Conservation (phyloP, 768 basidiomycete genomes). For the Tylopilus balloui region DNA sequence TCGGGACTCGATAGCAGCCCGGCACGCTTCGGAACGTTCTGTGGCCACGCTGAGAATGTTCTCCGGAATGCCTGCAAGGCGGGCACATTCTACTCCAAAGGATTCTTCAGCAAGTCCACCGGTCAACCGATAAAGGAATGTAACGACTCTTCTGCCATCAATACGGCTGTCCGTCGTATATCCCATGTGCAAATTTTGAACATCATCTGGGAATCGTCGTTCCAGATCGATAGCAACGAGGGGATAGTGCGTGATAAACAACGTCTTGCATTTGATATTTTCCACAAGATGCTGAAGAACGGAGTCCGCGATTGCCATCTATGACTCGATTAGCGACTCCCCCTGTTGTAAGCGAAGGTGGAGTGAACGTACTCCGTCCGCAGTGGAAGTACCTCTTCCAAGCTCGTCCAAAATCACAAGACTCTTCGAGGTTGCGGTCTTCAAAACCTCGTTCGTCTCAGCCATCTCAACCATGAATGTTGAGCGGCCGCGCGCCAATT, state of each 20-base stretch:
- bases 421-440: conserved; percentile 65
- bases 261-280: conserved; percentile 57
- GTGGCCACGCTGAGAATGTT: conserved; percentile 59
- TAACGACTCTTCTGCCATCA: conserved; percentile 74
- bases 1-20: conserved; percentile 46
- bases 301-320: conserved; percentile 87
- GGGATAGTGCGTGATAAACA: conserved; percentile 97
- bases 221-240: conserved; percentile 68
- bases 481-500: conserved; percentile 79
- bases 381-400: conserved; percentile 88
- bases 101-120: conserved; percentile 75
- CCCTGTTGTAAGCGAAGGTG: neutral
- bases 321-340: conserved; percentile 4
- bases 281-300: conserved; percentile 69
- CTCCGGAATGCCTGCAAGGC: conserved; percentile 80
- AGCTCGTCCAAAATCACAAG: conserved; percentile 90
- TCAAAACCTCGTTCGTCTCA: conserved; percentile 87
- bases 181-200: conserved; percentile 85
- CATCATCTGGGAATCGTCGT: conserved; percentile 50
- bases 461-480: conserved; percentile 98
- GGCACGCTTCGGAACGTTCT: conserved; percentile 51
- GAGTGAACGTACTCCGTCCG: conserved; percentile 62
- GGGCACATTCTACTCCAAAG: conserved; percentile 90
- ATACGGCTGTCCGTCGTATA: conserved; percentile 65
- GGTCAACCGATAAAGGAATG: conserved; percentile 78